These are phyloP conservation scores for Ophiostoma tasmaniense DNA, from an alignment of 2,329 filamentous ascomycete genomes.

Conservation along the genomic window DNA sequence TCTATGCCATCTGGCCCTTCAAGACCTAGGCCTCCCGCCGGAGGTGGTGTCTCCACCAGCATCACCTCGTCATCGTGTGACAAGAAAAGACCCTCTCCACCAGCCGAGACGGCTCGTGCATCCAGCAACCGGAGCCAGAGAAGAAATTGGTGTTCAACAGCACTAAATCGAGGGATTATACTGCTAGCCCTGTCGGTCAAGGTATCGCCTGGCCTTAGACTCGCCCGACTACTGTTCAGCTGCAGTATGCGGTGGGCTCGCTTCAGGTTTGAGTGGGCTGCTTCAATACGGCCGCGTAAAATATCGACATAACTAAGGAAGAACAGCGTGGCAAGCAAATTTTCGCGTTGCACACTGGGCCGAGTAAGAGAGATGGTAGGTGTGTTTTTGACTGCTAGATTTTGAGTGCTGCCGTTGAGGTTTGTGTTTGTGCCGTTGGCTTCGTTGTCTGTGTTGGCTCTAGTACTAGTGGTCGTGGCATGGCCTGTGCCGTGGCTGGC, in stretches of 20 bases:
- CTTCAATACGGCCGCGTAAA: conserved; percentile 33
- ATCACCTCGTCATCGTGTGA: conserved; percentile 39
- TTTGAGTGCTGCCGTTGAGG: not conserved
- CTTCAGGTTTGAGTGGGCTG: conserved; percentile 42
- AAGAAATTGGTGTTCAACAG: conserved; percentile 40
- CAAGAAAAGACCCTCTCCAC: conserved; percentile 47
- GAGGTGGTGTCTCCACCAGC: conserved; percentile 37
- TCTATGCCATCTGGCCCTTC: conserved; percentile 9
- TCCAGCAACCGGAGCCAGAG: conserved; percentile 49
- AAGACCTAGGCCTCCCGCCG: conserved; percentile 27
- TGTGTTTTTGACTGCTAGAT: not conserved
- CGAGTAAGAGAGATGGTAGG: conserved; percentile 20
- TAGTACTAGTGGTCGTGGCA: too few species aligned
- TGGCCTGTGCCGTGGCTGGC: not conserved
- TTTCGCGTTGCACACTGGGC: conserved; percentile 31
- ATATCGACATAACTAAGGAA: conserved; percentile 47
- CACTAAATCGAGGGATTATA: conserved; percentile 23
- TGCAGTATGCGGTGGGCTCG: conserved; percentile 41
- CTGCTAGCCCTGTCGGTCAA: conserved; percentile 25
- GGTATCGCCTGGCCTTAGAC: not conserved
- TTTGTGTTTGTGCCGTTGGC: not conserved
- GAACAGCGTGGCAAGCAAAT: conserved; percentile 43
- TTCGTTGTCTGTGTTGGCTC: not conserved
- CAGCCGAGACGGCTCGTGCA: conserved; percentile 46
- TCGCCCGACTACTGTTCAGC: conserved; percentile 22